Evolutionary conservation across 2,329 filamentous ascomycete species (phyloP), one percentile per base, ranked within the genome.

Genomic region (Chrysoporthe deuterocubensis): DNA sequence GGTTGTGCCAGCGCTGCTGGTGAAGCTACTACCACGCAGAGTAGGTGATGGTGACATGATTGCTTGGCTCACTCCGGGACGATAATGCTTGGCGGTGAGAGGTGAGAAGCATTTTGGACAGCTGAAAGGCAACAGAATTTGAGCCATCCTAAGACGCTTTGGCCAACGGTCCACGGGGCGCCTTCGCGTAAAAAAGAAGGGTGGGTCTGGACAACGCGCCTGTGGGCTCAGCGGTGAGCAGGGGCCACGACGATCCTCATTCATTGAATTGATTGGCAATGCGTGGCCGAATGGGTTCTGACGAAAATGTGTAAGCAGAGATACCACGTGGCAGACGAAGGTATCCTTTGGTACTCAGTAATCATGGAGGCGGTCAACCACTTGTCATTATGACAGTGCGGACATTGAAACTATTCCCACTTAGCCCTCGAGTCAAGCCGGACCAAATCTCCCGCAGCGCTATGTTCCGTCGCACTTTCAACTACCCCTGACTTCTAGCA

Each of bases 191-290:
- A 37, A 61, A 62, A 48, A 21, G n/a, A 60, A 26, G 26, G 32
- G 60, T 62, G 60, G 60, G 60, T 62, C 60, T 50, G 46, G 34
- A 62, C 60, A 62, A 21, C 60, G 60, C 60, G 60, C 46, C 11
- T 52, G 60, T 62, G 60, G 60, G 11, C 60, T 50, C 60, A 44
- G 60, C 60, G 60, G 60, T 62, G 60, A 62, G 60, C 60, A 62
- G 60, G 60, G 60, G 46, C 60, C 44, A 62, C 11, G 60, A 18
- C 46, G 60, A 40, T 62, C 60, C 46, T 60, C 57, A 60, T 43
- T 60, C 40, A 60, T 43, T 32, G 40, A 40, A 43, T 16, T 44
- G 40, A 43, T 44, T 43, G 40, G 37, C 57, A 21, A 43, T 60
- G n/a, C 11, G n/a, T 43, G 57, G 26, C 40, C 7, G 4, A 32